A percentile compares a stretch with the other conserved stretches of the same genome.
Conservation (phyloP, 2,329 filamentous ascomycete genomes). For the Aspergillus tanneri region DNA sequence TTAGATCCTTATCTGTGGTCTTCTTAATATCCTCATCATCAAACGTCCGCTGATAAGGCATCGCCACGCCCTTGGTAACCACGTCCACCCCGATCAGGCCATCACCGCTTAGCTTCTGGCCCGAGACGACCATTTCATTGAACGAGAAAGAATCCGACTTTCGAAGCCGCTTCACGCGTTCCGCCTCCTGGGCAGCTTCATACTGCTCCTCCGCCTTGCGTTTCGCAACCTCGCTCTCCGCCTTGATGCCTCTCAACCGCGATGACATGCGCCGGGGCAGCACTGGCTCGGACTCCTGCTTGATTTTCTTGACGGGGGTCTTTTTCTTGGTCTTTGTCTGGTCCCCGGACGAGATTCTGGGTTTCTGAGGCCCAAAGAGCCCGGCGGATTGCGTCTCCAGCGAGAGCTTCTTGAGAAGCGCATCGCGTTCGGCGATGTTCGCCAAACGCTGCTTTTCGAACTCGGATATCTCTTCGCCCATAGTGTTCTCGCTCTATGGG, state of each 20-base stretch:
- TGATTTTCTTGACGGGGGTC: constrained; percentile 56
- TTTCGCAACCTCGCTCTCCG: constrained; percentile 66
- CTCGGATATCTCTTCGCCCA: constrained; percentile 63
- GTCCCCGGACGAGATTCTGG: constrained; percentile 47
- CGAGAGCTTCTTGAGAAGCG: constrained; percentile 74
- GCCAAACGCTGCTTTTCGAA: constrained; percentile 83
- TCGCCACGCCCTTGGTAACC: constrained; percentile 63
- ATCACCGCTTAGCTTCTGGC: constrained; percentile 67
- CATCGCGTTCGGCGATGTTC: constrained; percentile 84
- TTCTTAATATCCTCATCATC: constrained; percentile 77
- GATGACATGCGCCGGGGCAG: constrained; percentile 61
- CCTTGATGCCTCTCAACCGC: constrained; percentile 61
- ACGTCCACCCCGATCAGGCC: constrained; percentile 64
- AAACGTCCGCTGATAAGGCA: constrained; percentile 82
- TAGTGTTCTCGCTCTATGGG: constrained; percentile 15
- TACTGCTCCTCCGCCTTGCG: constrained; percentile 67
- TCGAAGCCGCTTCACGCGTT: constrained; percentile 62
- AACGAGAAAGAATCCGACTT: constrained; percentile 69
- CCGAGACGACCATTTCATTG: constrained; percentile 74
- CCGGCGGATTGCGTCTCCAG: constrained; percentile 66
- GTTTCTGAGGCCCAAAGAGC: constrained; percentile 56
- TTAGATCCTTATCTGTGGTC: constrained; percentile 73
- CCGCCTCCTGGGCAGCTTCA: constrained; percentile 56
- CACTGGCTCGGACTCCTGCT: constrained; percentile 59
- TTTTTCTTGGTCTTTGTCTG: constrained; percentile 51